Conservation (phyloP, 345 rosid genomes). For the Pistacia integerrima region DNA sequence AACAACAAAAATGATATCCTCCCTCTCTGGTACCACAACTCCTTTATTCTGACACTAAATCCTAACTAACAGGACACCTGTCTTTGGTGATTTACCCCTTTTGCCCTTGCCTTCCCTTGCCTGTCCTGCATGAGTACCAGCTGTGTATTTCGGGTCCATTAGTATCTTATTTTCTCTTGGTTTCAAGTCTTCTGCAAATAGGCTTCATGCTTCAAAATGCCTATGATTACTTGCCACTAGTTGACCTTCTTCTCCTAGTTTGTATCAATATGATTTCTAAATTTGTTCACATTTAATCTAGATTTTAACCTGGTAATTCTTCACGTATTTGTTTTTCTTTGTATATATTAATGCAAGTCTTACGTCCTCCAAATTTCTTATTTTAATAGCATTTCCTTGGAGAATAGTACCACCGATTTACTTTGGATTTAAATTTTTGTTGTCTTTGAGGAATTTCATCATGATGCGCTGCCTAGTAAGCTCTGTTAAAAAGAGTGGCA, state of each 20-base stretch:
- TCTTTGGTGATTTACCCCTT: too few relatives aligned
- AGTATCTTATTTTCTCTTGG: background rate
- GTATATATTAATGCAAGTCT: background rate
- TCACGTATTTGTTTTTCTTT: background rate
- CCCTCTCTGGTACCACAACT: too few relatives aligned
- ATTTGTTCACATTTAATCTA: background rate
- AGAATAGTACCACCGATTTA: too few relatives aligned
- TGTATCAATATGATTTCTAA: background rate
- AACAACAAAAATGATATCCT: too few relatives aligned
- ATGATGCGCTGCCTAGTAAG: too few relatives aligned
- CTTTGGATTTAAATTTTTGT: too few relatives aligned
- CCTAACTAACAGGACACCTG: too few relatives aligned
- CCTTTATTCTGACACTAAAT: too few relatives aligned
- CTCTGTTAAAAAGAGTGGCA: background rate
- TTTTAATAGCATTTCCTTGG: too few relatives aligned
- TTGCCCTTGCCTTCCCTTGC: too few relatives aligned
- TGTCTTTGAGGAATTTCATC: background rate
- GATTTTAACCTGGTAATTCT: constrained; percentile 1
- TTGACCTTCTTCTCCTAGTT: background rate
- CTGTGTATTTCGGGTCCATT: too few relatives aligned
- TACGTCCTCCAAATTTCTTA: background rate
- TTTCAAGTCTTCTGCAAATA: background rate
- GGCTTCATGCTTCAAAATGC: background rate
- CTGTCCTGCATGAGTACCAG: too few relatives aligned
- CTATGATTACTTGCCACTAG: background rate